Evolutionary conservation across 176 grass and related monocot species (phyloP), one percentile per base, ranked within the genome.

Genomic region (Saccharum spontaneum): DNA sequence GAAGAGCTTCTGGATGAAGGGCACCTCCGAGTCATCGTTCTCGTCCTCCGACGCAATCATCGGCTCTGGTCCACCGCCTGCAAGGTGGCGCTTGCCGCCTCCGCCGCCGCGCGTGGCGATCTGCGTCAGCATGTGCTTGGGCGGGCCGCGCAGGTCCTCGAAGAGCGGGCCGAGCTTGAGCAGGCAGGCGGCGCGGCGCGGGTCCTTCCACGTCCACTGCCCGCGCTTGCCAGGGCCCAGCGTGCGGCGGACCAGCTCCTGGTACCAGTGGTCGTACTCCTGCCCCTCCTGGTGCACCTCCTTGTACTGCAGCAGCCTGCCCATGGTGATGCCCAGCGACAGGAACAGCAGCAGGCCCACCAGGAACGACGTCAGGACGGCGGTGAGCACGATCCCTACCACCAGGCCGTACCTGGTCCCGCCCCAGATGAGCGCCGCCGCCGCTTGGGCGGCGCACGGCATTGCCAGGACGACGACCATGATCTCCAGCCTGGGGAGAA

Each of bases 71-170:
- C 13, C 62, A 85, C 91, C 77, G 20, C 52, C 24, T n/a, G 73
- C 72, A 60, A 71, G 83, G 41, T 12, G 78, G 68, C 75, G 91
- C 69, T 81, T 77, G 45, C 70, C 31, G 22, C 48, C 50, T 22
- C 54, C 81, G 20, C 84, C 34, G 90, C 85, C 15, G 17, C 14
- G 46, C 46, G 46, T 16, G 48, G 48, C 48, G 48, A 50, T 50
- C 48, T 0, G 48, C 48, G 48, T 50, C 48, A 91, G 64, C 90
- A 90, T 94, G 83, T 93, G 91, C 87, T 91, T 98, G 18, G 93
- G 91, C 30, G 91, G 91, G 14, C 97, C 97, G 23, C 97, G 89
- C 49, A 98, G 89, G 80, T 98, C 93, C 81, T 98, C 91, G 73
- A 98, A 98, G 40, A 98, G 84, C 44, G 93, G 91, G 41, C 91